Base-by-base conservation (phyloP, 164 flowering plant species). In the Cinnamomum micranthum region DNA sequence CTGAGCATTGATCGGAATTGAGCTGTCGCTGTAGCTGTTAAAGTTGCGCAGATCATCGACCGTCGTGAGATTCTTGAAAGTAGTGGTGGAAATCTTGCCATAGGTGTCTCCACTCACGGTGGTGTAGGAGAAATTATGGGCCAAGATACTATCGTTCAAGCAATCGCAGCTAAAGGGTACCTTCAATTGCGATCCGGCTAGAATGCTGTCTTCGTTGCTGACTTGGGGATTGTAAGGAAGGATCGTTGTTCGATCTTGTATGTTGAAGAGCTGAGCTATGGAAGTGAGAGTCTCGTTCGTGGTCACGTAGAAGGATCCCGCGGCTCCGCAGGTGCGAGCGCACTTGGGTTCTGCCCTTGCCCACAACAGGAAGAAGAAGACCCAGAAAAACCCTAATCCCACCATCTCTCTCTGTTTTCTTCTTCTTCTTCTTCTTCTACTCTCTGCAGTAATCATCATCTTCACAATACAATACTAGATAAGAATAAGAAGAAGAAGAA, bases 241-340 rank as follows among this genome's bases (percentile, higher is more conserved):
- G 70, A 86, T 81, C 0, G 66, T 74, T 1, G 27, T 13, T 6
- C 58, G 17, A 2, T 67, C 59, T 1, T 17, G 15, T 25, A 47
- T n/a, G 35, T 2, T 27, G 24, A 87, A 74, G 14, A 79, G 71
- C 0, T 58, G 15, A 11, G 82, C 4, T 13, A 90, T 80, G 77
- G 68, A 77, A 0, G 86, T 82, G 66, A 87, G 83, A 63, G 76
- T 85, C 3, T 86, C 17, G 1, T 73, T 83, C 2, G 60, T 13
- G 87, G 86, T 82, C 1, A 85, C 74, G 55, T 81, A 86, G 79
- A 83, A 93, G 12, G 98, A 93, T 17, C 87, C 98, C 58, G 88
- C 69, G 58, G 95, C 91, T 24, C 79, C 80, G 79, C 95, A 90
- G 14, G 83, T 78, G n/a, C 65, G 77, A 24, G 69, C 77, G 72